phyloP scores from a whole-genome alignment of 192 early-diverging fungal genomes.

The Coemansia sp. region DNA sequence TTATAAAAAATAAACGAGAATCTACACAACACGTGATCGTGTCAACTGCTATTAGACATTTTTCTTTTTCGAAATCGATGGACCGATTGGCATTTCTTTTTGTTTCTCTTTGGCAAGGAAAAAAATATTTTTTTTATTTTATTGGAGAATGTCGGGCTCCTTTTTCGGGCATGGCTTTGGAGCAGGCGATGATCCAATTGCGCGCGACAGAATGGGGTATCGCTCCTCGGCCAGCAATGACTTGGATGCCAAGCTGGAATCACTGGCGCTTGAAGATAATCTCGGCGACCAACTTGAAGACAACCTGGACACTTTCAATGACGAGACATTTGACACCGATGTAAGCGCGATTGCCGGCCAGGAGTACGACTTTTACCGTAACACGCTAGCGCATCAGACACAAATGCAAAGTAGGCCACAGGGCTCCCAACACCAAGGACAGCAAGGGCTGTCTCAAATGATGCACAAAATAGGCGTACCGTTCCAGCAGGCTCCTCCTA shows the following conservation, averaged over 20 bases:
- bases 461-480: conserved; percentile 28
- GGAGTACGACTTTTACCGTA: conserved; percentile 75
- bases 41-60: background rate
- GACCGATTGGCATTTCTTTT: background rate
- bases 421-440: conserved; percentile 11
- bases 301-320: conserved; percentile 71
- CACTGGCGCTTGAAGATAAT: conserved; percentile 59
- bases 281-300: conserved; percentile 68
- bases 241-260: conserved; percentile 67
- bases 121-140: background rate
- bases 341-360: conserved; percentile 46
- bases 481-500: conserved; percentile 5
- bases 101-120: background rate
- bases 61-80: background rate
- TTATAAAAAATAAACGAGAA: background rate
- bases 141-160: conserved; percentile 43
- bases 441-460: conserved; percentile 16
- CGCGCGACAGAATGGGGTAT: conserved; percentile 31
- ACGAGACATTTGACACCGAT: conserved; percentile 71
- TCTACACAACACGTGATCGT: background rate
- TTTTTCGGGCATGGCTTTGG: conserved; percentile 43
- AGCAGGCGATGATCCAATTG: conserved; percentile 39
- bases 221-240: conserved; percentile 32
- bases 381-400: conserved; percentile 39
- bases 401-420: background rate